Base-by-base conservation (phyloP, 2,329 filamentous ascomycete species). In the Trichoderma koningii region DNA sequence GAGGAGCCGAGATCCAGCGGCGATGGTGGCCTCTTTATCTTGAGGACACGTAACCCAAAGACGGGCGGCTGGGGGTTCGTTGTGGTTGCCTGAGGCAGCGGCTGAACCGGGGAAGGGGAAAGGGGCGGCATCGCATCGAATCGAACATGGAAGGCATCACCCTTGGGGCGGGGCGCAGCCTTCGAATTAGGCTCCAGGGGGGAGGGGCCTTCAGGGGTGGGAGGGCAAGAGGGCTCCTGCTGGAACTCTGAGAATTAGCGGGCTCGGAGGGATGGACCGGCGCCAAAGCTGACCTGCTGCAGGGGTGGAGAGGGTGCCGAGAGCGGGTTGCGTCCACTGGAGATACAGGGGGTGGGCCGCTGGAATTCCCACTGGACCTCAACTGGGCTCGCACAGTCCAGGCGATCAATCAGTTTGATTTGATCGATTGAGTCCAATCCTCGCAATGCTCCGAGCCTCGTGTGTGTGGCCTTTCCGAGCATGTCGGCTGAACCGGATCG, bases 21-120 rank as follows among this genome's bases (percentile, higher is more conserved):
- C 69, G 69, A 34, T 69, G 72, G 59, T 65, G 69, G 69, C 62
- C 68, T 75, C 72, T 77, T 77, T 78, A 78, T 77, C 70, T 69
- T 71, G 66, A 74, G 72, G 72, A 72, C 72, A 74, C 70, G 68
- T 66, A 72, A 67, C 68, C 68, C 51, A 64, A 38, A 38, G 12
- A 12, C 14, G 34, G 55, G 64, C 7, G 41, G 28, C 21, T 15
- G 34, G 30, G 50, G 21, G 21, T 2, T 23, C 2, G 21, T 30
- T 12, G 7, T n/a, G 0, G 56, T 1, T 68, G 69, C 69, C 69
- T 72, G 64, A 71, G 70, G 70, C 69, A 68, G 52, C 53, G 48
- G 68, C 7, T 14, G n/a, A 59, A 19, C 21, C 17, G 44, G 53
- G 53, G 23, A 45, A 56, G 34, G 60, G 48, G 60, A n/a, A 50